Base-by-base conservation (phyloP, 345 rosid genomes). In the Kernera saxatilis region DNA sequence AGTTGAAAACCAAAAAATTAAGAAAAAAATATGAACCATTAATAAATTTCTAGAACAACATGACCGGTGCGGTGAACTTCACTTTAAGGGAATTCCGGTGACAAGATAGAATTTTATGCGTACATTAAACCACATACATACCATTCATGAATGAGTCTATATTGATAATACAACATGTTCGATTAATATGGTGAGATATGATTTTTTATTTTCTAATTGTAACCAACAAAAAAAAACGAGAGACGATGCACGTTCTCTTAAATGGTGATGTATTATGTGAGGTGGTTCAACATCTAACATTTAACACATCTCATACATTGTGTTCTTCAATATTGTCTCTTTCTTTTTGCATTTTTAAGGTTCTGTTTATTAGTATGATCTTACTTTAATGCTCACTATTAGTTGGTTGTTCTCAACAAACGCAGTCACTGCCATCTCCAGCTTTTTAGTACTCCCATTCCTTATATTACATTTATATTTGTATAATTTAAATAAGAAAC, bases 311-410 rank as follows among this genome's bases (percentile, higher is more conserved):
- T 49, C 22, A 27, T 29, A 7, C 12, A 15, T 8, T 36, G 66
- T 10, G 35, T 71, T 60, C 67, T 33, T 70, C 40, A 37, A 49
- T 43, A 51, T 32, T 63, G 53, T 61, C 59, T 35, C 66, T 55
- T 57, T 33, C 36, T 30, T 62, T 26, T 48, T 49, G 25, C 63
- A 74, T 12, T 59, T 73, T 67, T 59, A 74, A 67, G 78, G 62
- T 67, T 57, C 21, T 66, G 44, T 49, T 36, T 26, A 36, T 41
- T 51, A 19, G 4, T 23, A 19, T 23, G 37, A 40, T 63, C 13
- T 19, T 40, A 67, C 77, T 73, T 73, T 11, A 74, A 74, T 74
- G 78, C 73, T 49, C 72, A 30, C 23, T 22, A 11, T 15, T 26
- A n/a, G 48, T 45, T 45, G 56, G 48, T 45, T 45, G 56, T 33